Conservation (phyloP, 352 stramenopile species). For the Phytophthora boehmeriae region DNA sequence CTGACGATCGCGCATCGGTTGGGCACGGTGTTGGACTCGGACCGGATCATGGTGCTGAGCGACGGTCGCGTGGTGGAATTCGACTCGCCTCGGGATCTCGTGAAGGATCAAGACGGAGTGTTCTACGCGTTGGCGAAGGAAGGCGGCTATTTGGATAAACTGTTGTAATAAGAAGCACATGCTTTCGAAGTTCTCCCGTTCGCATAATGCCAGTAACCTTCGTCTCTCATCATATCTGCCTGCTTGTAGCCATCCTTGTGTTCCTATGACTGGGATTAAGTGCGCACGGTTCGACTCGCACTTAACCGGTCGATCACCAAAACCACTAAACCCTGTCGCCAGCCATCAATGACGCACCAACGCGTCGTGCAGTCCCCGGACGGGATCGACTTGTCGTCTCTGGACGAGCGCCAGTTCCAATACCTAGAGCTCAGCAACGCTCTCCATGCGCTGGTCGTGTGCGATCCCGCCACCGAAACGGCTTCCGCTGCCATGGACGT, state of each 20-base stretch:
- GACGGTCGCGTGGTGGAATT: constrained; percentile 85
- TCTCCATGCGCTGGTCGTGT: constrained; percentile 82
- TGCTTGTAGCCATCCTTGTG: no score
- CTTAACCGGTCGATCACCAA: no score
- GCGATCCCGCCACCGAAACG: constrained; percentile 90
- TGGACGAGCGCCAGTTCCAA: constrained; percentile 62
- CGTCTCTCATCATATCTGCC: no score
- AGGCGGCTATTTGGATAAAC: constrained; percentile 12
- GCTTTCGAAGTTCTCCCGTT: no score
- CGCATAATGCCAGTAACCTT: no score
- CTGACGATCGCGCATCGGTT: constrained; percentile 94
- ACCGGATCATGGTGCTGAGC: constrained; percentile 89
- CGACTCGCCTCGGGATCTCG: constrained; percentile 59
- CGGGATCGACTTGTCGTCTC: constrained; percentile 57
- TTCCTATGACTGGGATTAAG: no score
- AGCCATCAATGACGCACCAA: background rate
- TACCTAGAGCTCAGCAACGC: constrained; percentile 53
- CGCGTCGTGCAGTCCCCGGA: constrained; percentile 36
- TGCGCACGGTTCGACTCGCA: no score
- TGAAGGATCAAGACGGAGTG: constrained; percentile 6
- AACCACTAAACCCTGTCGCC: no score
- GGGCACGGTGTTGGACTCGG: constrained; percentile 32
- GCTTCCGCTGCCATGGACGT: constrained; percentile 95
- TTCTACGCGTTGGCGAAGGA: constrained; percentile 32
- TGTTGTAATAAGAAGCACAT: no score